Evolutionary conservation across 805 yeast genomes (phyloP).

Genomic region (Lipomyces sp.): DNA sequence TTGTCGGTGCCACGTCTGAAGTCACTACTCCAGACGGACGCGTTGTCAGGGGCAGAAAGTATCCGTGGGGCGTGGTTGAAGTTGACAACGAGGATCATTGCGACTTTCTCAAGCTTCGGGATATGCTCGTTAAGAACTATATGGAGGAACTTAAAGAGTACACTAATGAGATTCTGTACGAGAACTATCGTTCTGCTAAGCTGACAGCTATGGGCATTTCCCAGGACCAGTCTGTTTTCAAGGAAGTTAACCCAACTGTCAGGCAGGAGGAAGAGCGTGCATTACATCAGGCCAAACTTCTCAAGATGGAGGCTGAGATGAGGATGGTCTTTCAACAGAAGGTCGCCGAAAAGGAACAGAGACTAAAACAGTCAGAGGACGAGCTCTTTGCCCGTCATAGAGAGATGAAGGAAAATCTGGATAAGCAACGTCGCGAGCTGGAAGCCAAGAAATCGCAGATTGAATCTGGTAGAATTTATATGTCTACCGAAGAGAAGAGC

Average conservation of each 20-base stretch:
- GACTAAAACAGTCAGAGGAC: slow-evolving; percentile 93
- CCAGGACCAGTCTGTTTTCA: slow-evolving; percentile 92
- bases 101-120: slow-evolving; percentile 88
- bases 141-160: slow-evolving; percentile 92
- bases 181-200: slow-evolving; percentile 85
- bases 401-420: slow-evolving; percentile 94
- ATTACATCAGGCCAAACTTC: slow-evolving; percentile 89
- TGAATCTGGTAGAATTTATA: slow-evolving; percentile 40
- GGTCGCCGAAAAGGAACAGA: slow-evolving; percentile 95
- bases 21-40: slow-evolving; percentile 73
- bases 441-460: slow-evolving; percentile 89
- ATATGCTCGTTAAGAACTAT: slow-evolving; percentile 83
- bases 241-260: slow-evolving; percentile 89
- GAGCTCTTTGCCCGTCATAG: slow-evolving; percentile 94
- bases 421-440: slow-evolving; percentile 82
- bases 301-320: slow-evolving; percentile 96
- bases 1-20: slow-evolving; percentile 86
- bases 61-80: slow-evolving; percentile 97
- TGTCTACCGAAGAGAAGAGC: slow-evolving; percentile 24
- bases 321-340: slow-evolving; percentile 94
- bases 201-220: slow-evolving; percentile 80
- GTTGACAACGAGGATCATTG: slow-evolving; percentile 93
- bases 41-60: slow-evolving; percentile 83
- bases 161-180: slow-evolving; percentile 77
- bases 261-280: slow-evolving; percentile 93